Evolutionary conservation across 2,329 filamentous ascomycete species (phyloP), one percentile per base, ranked within the genome.

Genomic region (Sporothrix protearum): DNA sequence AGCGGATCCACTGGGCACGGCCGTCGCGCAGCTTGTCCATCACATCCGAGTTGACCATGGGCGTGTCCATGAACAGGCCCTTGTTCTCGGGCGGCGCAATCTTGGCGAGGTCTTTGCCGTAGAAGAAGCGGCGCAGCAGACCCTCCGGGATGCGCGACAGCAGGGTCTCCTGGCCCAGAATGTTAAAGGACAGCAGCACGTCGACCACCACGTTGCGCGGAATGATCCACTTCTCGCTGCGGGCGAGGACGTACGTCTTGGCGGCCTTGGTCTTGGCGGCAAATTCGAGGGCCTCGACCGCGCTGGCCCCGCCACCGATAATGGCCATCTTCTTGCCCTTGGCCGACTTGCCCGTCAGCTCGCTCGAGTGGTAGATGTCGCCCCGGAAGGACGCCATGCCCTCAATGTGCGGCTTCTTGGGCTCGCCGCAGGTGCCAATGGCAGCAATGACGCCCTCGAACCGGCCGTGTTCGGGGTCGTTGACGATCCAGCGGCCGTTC

Each of bases 141-240:
- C 84, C 84, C 79, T 96, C 93, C 0, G 93, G 93, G 51, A 97
- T 90, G 84, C 89, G 93, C 0, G 91, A 93, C 22, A 96, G 80
- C 0, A 86, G 78, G 0, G 91, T 96, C 79, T 96, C 91, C 59
- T 91, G 88, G 1, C 92, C 93, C 73, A 94, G 89, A 68, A 96
- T 86, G 79, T 96, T 96, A 76, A 93, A 82, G 2, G 91, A 87
- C 0, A 97, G 85, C 0, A 96, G 83, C 1, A 87, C 83, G 78
- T 96, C 90, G 68, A 96, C 84, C 57, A 96, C 66, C 0, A 92
- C 83, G 75, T 96, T 96, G 9, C 93, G 87, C 0, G 93, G 93
- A 69, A 95, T 94, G 74, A 96, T 92, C 92, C 92, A 95, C 79
- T 95, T 96, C 76, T 95, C 92, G 16, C 89, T 92, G 28, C 93